Evolutionary conservation across 768 basidiomycete genomes (phyloP).

Genomic region (Clitopilus passeckerianus): DNA sequence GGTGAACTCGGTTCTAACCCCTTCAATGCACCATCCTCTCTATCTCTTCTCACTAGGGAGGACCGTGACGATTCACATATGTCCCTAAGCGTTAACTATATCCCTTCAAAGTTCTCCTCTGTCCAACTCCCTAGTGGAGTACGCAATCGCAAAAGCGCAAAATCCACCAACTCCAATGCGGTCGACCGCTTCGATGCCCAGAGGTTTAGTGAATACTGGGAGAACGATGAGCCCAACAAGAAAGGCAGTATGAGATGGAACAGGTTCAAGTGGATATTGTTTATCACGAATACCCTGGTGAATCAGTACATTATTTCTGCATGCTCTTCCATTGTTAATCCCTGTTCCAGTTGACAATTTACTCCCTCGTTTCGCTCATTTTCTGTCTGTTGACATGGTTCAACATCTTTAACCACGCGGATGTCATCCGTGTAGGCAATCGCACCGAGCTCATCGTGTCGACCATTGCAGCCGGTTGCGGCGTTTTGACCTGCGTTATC

Average conservation of each 20-base stretch:
- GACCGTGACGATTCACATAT: constrained; percentile 49
- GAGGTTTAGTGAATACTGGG: constrained; percentile 33
- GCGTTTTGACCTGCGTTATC: constrained; percentile 61
- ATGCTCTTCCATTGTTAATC: neutral
- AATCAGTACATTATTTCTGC: constrained; percentile 4
- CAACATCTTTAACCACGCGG: constrained; percentile 63
- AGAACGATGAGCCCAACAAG: constrained; percentile 39
- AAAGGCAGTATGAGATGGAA: constrained; percentile 53
- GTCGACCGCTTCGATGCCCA: constrained; percentile 63
- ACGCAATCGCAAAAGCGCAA: constrained; percentile 19
- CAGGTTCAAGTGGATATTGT: constrained; percentile 79
- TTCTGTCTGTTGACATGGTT: constrained; percentile 74
- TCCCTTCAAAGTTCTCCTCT: constrained; percentile 59
- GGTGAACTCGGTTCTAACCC: neutral
- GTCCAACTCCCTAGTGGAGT: constrained; percentile 29
- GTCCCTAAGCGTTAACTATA: constrained; percentile 46
- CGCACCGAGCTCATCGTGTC: constrained; percentile 64
- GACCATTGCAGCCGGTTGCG: constrained; percentile 57
- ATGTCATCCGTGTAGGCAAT: constrained; percentile 71
- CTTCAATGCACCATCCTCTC: neutral
- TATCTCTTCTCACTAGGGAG: neutral
- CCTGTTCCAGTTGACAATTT: constrained; percentile 38
- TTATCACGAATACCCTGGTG: constrained; percentile 55
- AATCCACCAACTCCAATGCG: constrained; percentile 43
- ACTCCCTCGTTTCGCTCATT: constrained; percentile 57